Evolutionary conservation across 306 rosid genomes (phyloP).

Genomic region (Carpinus fangiana): DNA sequence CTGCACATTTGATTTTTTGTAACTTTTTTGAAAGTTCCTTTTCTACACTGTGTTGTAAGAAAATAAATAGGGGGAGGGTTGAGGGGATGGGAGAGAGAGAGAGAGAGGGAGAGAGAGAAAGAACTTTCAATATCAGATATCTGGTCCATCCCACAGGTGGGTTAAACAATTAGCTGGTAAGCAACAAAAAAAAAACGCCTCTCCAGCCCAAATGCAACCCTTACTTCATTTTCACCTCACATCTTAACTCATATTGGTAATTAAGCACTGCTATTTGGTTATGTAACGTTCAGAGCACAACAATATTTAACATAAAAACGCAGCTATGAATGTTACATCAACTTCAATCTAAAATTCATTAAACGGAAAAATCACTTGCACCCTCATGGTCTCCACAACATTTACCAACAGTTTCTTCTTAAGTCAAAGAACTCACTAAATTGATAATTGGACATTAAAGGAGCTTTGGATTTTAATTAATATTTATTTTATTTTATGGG

Average conservation of each 20-base stretch:
- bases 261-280: too few relatives aligned
- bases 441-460: not conserved
- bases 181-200: too few relatives aligned
- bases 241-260: too few relatives aligned
- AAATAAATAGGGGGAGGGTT: too few relatives aligned
- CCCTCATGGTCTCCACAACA: not conserved
- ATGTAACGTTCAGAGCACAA: not conserved
- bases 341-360: not conserved
- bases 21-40: not conserved
- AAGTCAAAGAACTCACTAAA: not conserved
- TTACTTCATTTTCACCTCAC: too few relatives aligned
- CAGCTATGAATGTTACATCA: not conserved
- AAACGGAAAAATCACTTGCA: not conserved
- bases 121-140: too few relatives aligned
- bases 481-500: not conserved
- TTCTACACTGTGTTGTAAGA: too few relatives aligned
- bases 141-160: too few relatives aligned
- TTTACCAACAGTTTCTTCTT: not conserved
- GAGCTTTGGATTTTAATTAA: not conserved
- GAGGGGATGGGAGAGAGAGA: too few relatives aligned
- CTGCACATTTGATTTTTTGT: not conserved
- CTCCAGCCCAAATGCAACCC: too few relatives aligned
- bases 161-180: too few relatives aligned
- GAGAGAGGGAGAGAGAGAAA: too few relatives aligned
- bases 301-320: not conserved